These are phyloP conservation scores for Wickerhamomyces queroliae DNA, from an alignment of 805 yeast genomes.

Conservation along the genomic window DNA sequence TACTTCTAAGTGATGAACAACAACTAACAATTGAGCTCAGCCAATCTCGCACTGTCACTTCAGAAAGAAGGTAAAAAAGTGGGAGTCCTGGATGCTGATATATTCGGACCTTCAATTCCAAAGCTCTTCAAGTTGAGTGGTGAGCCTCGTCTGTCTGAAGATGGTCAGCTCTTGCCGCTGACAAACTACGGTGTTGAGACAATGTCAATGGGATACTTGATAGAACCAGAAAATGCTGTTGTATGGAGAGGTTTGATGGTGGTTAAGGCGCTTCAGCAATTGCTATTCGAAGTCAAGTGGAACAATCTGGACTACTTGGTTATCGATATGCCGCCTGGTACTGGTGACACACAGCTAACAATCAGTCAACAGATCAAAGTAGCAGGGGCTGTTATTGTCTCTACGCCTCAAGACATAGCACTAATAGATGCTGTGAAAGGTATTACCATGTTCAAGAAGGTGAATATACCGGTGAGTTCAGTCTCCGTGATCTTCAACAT, in stretches of 20 bases:
- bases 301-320: conserved; percentile 58
- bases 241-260: conserved; percentile 89
- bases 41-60: conserved; percentile 62
- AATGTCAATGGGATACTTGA: conserved; percentile 87
- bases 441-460: conserved; percentile 68
- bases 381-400: conserved; percentile 76
- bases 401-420: conserved; percentile 86
- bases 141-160: conserved; percentile 52
- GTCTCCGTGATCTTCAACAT: neutral
- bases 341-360: conserved; percentile 83
- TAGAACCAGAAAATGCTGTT: conserved; percentile 59
- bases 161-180: conserved; percentile 60
- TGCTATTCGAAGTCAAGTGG: conserved; percentile 83
- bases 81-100: conserved; percentile 74
- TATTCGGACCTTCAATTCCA: conserved; percentile 84
- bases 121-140: conserved; percentile 61
- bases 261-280: conserved; percentile 80
- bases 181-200: conserved; percentile 70
- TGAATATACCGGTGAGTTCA: conserved; percentile 45
- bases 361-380: conserved; percentile 73
- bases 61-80: conserved; percentile 46
- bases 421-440: conserved; percentile 77
- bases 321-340: conserved; percentile 87
- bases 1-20: too few species aligned
- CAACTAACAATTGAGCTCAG: conserved; percentile 18